These are phyloP conservation scores for Eustoma russellianum DNA, from an alignment of 257 asterid genomes.

Conservation along the genomic window DNA sequence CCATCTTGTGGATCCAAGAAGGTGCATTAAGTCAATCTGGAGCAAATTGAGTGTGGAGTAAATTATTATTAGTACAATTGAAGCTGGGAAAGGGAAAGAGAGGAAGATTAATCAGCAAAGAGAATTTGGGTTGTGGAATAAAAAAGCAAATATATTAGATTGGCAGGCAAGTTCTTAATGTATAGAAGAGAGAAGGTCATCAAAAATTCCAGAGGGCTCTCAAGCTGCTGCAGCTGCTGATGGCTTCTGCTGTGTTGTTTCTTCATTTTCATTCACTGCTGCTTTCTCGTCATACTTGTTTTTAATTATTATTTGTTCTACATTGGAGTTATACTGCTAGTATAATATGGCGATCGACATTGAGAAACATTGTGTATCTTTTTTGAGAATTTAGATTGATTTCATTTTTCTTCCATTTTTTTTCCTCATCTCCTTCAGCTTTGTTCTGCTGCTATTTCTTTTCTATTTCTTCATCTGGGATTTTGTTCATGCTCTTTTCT, in stretches of 20 bases:
- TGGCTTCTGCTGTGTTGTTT: slow-evolving; percentile 31
- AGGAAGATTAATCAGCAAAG: not conserved
- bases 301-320: slow-evolving; percentile 2
- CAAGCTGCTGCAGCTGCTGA: slow-evolving; percentile 16
- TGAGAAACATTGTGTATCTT: slow-evolving; percentile 11
- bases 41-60: slow-evolving; percentile 10
- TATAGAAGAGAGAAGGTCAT: slow-evolving; percentile 22
- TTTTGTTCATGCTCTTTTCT: too few species aligned
- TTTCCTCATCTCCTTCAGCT: too few species aligned
- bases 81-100: too few species aligned
- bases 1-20: not conserved
- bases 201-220: slow-evolving; percentile 1
- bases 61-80: too few species aligned
- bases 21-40: slow-evolving; percentile 17
- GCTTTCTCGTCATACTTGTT: not conserved
- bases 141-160: slow-evolving; percentile 15
- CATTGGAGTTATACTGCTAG: slow-evolving; percentile 21
- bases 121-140: slow-evolving; percentile 43
- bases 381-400: slow-evolving; percentile 15
- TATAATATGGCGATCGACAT: slow-evolving; percentile 18
- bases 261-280: slow-evolving; percentile 21
- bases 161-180: slow-evolving; percentile 7
- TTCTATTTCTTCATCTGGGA: too few species aligned
- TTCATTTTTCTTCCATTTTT: not conserved
- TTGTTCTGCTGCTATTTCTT: too few species aligned